Conservation (phyloP, 768 basidiomycete species). For the Rhizopogon vinicolor region DNA sequence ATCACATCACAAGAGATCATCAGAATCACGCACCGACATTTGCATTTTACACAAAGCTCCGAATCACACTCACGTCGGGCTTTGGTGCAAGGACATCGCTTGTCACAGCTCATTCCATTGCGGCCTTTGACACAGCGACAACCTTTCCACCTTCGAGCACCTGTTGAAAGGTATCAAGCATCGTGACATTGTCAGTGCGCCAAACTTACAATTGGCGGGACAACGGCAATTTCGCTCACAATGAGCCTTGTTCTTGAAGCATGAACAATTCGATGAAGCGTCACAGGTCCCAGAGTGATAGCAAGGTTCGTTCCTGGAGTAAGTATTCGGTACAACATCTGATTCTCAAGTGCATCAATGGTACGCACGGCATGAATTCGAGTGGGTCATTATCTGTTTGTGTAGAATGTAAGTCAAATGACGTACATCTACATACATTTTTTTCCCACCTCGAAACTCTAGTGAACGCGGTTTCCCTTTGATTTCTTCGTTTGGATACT, state of each 20-base stretch:
- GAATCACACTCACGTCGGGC: constrained; percentile 64
- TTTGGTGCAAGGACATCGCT: constrained; percentile 48
- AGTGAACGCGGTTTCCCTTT: constrained; percentile 5
- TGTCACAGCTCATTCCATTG: constrained; percentile 26
- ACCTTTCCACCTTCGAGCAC: constrained; percentile 50
- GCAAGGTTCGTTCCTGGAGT: constrained; percentile 45
- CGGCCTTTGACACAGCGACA: constrained; percentile 41
- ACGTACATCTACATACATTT: constrained; percentile 12
- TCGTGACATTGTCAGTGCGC: neutral
- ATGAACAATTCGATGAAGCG: constrained; percentile 38
- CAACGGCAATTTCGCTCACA: constrained; percentile 59
- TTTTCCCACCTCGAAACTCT: constrained; percentile 19
- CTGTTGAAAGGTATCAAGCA: constrained; percentile 25
- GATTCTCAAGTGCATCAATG: too few relatives aligned
- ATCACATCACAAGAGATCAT: neutral
- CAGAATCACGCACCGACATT: constrained; percentile 35
- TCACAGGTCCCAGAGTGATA: constrained; percentile 54
- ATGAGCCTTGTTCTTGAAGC: constrained; percentile 43
- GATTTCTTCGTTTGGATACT: neutral
- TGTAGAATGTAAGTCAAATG: constrained; percentile 10
- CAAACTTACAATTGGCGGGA: constrained; percentile 38
- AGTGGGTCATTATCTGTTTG: constrained; percentile 5
- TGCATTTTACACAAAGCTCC: constrained; percentile 51
- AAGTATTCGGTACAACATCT: neutral
- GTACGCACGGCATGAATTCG: constrained; percentile 14